Evolutionary conservation across 2,329 filamentous ascomycete species (phyloP).

Genomic region (Penicillium sp.): DNA sequence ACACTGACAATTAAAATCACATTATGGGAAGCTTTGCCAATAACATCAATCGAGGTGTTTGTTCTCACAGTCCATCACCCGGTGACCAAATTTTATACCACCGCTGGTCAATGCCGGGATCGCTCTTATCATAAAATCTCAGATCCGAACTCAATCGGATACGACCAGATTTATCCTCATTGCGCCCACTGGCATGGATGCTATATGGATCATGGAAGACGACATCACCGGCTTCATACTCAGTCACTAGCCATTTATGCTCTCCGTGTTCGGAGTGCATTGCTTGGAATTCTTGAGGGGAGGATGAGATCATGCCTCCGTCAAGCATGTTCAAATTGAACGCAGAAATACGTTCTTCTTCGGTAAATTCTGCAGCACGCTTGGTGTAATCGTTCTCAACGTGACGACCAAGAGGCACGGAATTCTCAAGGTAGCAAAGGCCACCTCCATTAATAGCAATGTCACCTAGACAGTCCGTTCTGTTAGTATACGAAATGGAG

Average conservation of each 20-base stretch:
- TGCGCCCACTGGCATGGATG: slow-evolving; percentile 47
- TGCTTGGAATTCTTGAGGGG: slow-evolving; percentile 22
- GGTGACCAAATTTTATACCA: slow-evolving; percentile 42
- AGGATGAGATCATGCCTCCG: slow-evolving; percentile 31
- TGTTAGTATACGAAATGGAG: neutral
- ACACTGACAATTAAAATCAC: no score
- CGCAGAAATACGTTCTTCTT: slow-evolving; percentile 36
- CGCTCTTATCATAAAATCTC: slow-evolving; percentile 45
- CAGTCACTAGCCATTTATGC: slow-evolving; percentile 36
- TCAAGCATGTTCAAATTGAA: slow-evolving; percentile 37
- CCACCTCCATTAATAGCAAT: slow-evolving; percentile 41
- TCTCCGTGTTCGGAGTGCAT: slow-evolving; percentile 25
- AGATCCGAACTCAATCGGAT: slow-evolving; percentile 50
- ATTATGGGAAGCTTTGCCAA: no score
- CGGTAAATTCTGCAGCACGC: slow-evolving; percentile 28
- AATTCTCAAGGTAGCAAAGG: slow-evolving; percentile 48
- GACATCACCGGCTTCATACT: slow-evolving; percentile 47
- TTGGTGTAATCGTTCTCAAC: slow-evolving; percentile 46
- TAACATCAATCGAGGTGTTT: no score
- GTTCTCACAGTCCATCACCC: slow-evolving; percentile 34
- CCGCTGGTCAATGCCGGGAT: slow-evolving; percentile 39
- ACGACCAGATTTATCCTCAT: slow-evolving; percentile 43
- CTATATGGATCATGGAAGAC: slow-evolving; percentile 51
- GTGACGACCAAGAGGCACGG: slow-evolving; percentile 37
- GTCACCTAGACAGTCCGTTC: slow-evolving; percentile 11